Conservation (phyloP, 345 rosid genomes). For the Eucalyptus sideroxylon region DNA sequence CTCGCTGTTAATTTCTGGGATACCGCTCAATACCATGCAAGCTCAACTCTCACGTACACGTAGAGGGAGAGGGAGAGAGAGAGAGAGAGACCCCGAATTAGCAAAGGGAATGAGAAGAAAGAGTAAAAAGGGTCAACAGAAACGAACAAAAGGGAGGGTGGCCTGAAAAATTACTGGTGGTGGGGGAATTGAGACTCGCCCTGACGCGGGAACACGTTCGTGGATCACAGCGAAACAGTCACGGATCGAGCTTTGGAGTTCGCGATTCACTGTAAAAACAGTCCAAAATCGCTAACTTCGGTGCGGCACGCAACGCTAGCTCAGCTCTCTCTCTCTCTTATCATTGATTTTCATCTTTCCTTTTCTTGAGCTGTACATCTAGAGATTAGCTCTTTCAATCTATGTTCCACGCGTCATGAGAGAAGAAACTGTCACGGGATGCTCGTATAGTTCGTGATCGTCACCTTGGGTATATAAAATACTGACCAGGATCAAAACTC, state of each 20-base stretch:
- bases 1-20: not conserved
- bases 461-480: not conserved
- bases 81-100: not conserved
- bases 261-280: not conserved
- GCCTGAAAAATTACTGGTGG: not conserved
- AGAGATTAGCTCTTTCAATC: not conserved
- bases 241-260: not conserved
- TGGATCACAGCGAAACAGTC: not conserved
- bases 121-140: not conserved
- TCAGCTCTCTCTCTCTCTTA: not conserved
- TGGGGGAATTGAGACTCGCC: not conserved
- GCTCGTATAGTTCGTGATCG: not conserved
- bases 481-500: not conserved
- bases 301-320: not conserved
- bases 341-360: not conserved
- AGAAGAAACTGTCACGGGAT: not conserved
- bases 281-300: not conserved
- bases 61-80: not conserved
- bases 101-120: not conserved
- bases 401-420: not conserved
- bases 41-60: not conserved
- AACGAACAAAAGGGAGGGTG: not conserved
- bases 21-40: not conserved
- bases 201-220: not conserved
- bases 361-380: not conserved